Base-by-base conservation (phyloP, 2,329 filamentous ascomycete species). In the Stagonosporopsis tanaceti region DNA sequence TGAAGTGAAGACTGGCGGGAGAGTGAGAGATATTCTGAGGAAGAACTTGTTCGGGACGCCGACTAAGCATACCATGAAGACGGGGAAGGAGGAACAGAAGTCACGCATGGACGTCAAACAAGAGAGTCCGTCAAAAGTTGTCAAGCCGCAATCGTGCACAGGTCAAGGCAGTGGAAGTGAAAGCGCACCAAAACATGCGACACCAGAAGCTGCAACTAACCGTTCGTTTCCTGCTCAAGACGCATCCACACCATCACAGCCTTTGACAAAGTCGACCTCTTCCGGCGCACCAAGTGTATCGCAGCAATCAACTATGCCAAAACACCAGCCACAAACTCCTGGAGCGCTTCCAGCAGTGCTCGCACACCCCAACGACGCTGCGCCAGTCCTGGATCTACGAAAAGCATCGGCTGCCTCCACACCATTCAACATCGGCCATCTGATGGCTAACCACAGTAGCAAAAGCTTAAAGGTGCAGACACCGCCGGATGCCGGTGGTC, bases 371-470 rank as follows among this genome's bases (percentile, higher is more conserved):
- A 38, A 15, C 17, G 17, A 14, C 12, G 25, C 41, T 17, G 47
- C 47, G 35, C 27, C n/a, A 14, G 17, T 2, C 2, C 17, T n/a
- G 9, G 15, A 44, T 6, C 8, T 30, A 17, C 17, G n/a, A 3
- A 51, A 38, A 15, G 11, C 12, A n/a, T n/a, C 42, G 6, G n/a
- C 30, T 5, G 12, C 27, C 5, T 48, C 44, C 5, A 57, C 54
- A 6, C 52, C 42, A 15, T 58, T 41, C 4, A 54, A 64, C 9
- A 67, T 66, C 3, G 63, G 64, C 12, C 57, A 64, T 6, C 44
- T 66, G 22, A 65, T 65, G 56, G 63, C 64, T 0, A 52, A 56
- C 2, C 52, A 61, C 2, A 53, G 46, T 9, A 48, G 24, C 17
- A 50, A 42, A 20, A 50, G 32, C 6, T 25, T 27, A 2, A 50